Evolutionary conservation across 1,284 basidiomycete species (phyloP), one percentile per base, ranked within the genome.

Genomic region (Tilletiopsis washingtonensis): DNA sequence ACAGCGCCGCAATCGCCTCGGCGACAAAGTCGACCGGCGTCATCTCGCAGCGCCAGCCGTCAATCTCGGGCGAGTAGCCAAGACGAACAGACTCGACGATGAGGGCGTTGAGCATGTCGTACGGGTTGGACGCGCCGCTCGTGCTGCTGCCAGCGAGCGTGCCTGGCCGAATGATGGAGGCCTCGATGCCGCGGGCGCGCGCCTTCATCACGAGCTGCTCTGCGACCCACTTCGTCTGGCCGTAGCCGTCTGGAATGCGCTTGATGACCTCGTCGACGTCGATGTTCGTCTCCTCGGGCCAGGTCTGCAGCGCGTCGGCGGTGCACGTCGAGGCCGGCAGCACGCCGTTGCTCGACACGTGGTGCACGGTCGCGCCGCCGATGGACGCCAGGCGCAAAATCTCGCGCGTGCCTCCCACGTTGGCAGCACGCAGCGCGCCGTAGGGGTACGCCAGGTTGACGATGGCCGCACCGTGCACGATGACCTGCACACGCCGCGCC

Each of bases 221-320:
- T 23, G 73, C 66, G 7, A 74, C 73, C 73, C 73, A 74, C 53
- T 74, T 74, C 41, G 68, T 73, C 59, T 74, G 73, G 19, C 73
- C 69, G 56, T 74, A 74, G 7, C 73, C 73, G 47, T 74, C 71
- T 37, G 69, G 58, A 37, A 74, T 53, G 20, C 46, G 43, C 34
- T 40, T 53, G 21, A 24, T 25, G 47, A 69, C 67, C 17, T 62
- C 66, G 0, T 62, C 62, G 17, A 73, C 67, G 12, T 57, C 61
- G 43, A 64, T 59, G 50, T 63, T 62, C 27, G 62, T 50, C 27
- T 52, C 51, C 47, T 74, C 68, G 26, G 59, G 37, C 67, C 67
- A 68, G 17, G 64, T 19, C 7, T 9, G 7, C 5, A 7, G 5
- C n/a, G 15, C 37, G 27, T 6, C 27, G 27, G 27, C 27, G 27